Conservation (phyloP, 2,329 filamentous ascomycete genomes). For the Exophiala xenobiotica region DNA sequence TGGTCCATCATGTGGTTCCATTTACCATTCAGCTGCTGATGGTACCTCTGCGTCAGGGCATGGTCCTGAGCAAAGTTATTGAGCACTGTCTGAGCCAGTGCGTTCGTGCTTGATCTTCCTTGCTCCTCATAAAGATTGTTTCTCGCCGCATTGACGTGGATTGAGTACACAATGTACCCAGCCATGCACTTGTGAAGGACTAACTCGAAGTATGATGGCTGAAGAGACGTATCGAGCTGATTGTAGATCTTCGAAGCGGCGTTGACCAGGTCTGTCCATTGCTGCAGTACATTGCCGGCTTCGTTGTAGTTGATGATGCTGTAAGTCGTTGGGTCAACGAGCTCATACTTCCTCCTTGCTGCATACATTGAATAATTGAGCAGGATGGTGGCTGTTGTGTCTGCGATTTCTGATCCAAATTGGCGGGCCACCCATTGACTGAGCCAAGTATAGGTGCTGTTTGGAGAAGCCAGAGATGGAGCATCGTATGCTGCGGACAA, state of each 20-base stretch:
- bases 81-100: slow-evolving; percentile 53
- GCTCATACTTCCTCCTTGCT: slow-evolving; percentile 61
- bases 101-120: slow-evolving; percentile 58
- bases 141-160: slow-evolving; percentile 51
- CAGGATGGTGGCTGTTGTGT: slow-evolving; percentile 53
- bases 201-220: slow-evolving; percentile 63
- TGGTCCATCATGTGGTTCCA: slow-evolving; percentile 64
- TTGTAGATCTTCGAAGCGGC: slow-evolving; percentile 59
- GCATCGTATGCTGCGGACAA: slow-evolving; percentile 68
- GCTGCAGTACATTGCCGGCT: slow-evolving; percentile 56
- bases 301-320: slow-evolving; percentile 65
- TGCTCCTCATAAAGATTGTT: slow-evolving; percentile 59
- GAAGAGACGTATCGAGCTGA: slow-evolving; percentile 48
- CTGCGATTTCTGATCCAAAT: slow-evolving; percentile 52
- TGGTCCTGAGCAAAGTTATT: slow-evolving; percentile 58
- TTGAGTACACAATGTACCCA: slow-evolving; percentile 57
- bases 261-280: slow-evolving; percentile 55
- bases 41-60: slow-evolving; percentile 57
- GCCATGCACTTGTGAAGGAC: slow-evolving; percentile 61
- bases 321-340: slow-evolving; percentile 59
- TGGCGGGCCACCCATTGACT: slow-evolving; percentile 57
- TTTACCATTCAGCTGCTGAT: slow-evolving; percentile 60
- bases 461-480: slow-evolving; percentile 52
- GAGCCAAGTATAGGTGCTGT: slow-evolving; percentile 57
- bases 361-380: slow-evolving; percentile 58